Conservation (phyloP, 164 flowering plant genomes). For the Vitis rupestris region DNA sequence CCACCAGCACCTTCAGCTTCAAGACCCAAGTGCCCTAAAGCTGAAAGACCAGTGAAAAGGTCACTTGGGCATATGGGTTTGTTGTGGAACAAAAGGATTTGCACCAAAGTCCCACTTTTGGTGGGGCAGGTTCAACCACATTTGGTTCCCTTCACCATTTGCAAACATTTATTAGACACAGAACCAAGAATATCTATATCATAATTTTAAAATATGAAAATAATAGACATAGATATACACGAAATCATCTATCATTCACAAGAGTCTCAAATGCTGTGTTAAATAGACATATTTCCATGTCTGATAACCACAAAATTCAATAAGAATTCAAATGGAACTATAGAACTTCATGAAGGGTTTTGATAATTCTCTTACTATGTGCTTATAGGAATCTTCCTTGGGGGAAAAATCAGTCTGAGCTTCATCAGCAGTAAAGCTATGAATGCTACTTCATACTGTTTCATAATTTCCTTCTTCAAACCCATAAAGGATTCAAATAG, state of each 20-base stretch:
- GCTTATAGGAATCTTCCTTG: neutral
- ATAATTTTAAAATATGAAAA: no score
- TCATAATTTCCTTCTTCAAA: neutral
- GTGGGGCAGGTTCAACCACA: neutral
- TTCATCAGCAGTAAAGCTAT: slow-evolving; percentile 1
- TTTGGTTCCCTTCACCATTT: neutral
- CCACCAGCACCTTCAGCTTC: neutral
- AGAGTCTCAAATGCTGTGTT: neutral
- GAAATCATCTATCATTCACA: neutral
- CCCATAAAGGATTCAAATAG: neutral
- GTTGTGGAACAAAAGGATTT: neutral
- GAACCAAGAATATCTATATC: no score
- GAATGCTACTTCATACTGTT: neutral
- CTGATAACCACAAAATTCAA: neutral
- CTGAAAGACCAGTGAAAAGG: neutral
- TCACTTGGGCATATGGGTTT: neutral
- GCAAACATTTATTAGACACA: no score
- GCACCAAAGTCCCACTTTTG: neutral
- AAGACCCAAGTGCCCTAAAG: neutral
- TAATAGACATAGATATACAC: no score
- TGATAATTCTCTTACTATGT: neutral
- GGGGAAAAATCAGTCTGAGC: neutral
- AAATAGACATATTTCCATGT: neutral
- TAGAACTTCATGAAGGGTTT: neutral
- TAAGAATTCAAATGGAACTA: neutral